Evolutionary conservation across 257 asterid species (phyloP), one percentile per base, ranked within the genome.

Genomic region (Plantago major): DNA sequence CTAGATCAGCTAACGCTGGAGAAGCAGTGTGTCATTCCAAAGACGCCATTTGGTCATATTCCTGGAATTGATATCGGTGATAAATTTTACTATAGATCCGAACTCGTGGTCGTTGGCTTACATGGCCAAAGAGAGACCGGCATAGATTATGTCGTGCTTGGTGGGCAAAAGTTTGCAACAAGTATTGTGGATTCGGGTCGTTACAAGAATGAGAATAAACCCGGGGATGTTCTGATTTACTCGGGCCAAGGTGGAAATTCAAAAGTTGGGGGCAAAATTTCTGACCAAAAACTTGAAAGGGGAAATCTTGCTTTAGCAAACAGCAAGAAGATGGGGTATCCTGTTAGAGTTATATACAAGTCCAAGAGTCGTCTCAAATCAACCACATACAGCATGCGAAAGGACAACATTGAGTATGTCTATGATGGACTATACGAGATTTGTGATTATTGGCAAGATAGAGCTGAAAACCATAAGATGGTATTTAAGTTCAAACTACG

Each of bases 51-150:
- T 62, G 95, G 95, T 46, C 76, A 78, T 62, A 60, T 84, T 40
- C 86, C 90, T 0, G 96, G 96, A 2, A 62, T 91, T 56, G 85
- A 77, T 68, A 74, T 91, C 16, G 95, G 96, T 6, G 94, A 88
- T 38, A 73, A 73, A 66, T 91, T 85, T 33, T 82, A 71, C 47
- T 86, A 73, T 50, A 88, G 94, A 4, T 33, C 74, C 13, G 77
- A 78, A 63, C 78, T 78, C 19, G 70, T 51, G n/a, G 17, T 64
- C 11, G 62, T 72, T 40, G 84, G 81, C 19, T 65, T 78, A 3
- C 84, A 75, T 72, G 2, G 50, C 64, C 58, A 51, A 38, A 66
- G 37, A 52, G 18, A 30, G 18, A 43, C 48, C 30, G 79, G 83
- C 18, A 81, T 81, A 33, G 72, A 69, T 72, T 81, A n/a, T 22